Conservation (phyloP, 169 alveolate species). For the Plasmodium cynomolgi region DNA sequence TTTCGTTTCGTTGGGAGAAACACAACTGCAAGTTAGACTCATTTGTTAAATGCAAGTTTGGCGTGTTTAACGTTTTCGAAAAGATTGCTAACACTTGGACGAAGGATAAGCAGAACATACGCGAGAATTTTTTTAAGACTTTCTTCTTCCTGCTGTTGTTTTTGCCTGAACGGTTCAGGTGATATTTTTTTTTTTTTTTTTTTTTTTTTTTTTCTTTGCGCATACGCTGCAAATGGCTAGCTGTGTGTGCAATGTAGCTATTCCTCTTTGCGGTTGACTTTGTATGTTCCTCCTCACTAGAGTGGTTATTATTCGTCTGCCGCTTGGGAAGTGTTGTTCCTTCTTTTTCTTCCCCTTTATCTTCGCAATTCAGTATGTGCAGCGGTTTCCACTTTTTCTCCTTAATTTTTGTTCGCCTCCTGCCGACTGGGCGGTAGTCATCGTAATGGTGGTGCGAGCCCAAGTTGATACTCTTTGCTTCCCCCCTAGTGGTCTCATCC, state of each 20-base stretch:
- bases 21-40: not conserved
- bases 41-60: constrained; percentile 42
- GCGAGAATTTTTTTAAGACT: not conserved
- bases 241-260: constrained; percentile 4
- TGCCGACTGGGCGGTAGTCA: not conserved
- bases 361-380: constrained; percentile 2
- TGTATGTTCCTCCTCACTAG: not conserved
- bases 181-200: not conserved
- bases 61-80: constrained; percentile 28
- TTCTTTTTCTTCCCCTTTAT: constrained; percentile 21
- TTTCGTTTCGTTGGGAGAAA: not conserved
- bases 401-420: not conserved
- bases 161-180: constrained; percentile 22
- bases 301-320: constrained; percentile 4
- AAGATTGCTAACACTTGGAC: constrained; percentile 49
- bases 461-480: constrained; percentile 11
- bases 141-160: not conserved
- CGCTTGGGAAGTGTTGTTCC: not conserved
- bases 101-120: constrained; percentile 38
- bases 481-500: not conserved
- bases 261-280: not conserved
- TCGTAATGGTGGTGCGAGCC: not conserved
- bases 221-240: not conserved
- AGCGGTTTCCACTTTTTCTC: not conserved
- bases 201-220: not conserved